phyloP scores from a whole-genome alignment of 768 basidiomycete genomes.

The Lactarius trivialis region DNA sequence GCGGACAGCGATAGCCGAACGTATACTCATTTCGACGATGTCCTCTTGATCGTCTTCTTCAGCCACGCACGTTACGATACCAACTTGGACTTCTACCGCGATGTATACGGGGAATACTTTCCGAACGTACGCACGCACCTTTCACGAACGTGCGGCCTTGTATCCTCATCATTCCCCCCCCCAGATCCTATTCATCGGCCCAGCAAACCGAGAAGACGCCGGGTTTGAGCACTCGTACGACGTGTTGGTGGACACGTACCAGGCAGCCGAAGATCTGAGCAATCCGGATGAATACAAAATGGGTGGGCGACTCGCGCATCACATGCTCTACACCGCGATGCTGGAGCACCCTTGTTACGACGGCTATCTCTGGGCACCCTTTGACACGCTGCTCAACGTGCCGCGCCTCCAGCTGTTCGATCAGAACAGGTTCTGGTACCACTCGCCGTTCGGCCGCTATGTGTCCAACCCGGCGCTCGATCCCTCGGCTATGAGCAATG shows the following conservation, averaged over 20 bases:
- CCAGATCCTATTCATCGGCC: constrained; percentile 45
- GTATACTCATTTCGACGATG: constrained; percentile 36
- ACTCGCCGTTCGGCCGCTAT: constrained; percentile 40
- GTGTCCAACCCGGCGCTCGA: constrained; percentile 36
- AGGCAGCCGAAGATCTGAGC: constrained; percentile 38
- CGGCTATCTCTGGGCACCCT: constrained; percentile 48
- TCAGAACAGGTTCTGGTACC: constrained; percentile 43
- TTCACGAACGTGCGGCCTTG: neutral
- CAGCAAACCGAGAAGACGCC: constrained; percentile 39
- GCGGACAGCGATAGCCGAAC: constrained; percentile 22
- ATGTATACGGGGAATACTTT: constrained; percentile 43
- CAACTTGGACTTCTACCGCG: constrained; percentile 41
- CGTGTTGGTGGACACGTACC: constrained; percentile 42
- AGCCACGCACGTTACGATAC: constrained; percentile 43
- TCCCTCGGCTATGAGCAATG: constrained; percentile 19
- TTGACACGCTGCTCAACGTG: constrained; percentile 44
- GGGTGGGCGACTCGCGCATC: constrained; percentile 48
- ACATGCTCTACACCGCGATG: constrained; percentile 46
- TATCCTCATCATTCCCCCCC: neutral
- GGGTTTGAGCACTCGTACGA: constrained; percentile 47
- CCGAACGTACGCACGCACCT: constrained; percentile 36
- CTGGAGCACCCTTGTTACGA: constrained; percentile 40
- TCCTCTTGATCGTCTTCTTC: constrained; percentile 45
- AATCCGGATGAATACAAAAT: constrained; percentile 34
- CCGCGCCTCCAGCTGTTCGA: constrained; percentile 43